Evolutionary conservation across 371 early-diverging fungal genomes (phyloP).

Genomic region (Rhizopus microsporus): DNA sequence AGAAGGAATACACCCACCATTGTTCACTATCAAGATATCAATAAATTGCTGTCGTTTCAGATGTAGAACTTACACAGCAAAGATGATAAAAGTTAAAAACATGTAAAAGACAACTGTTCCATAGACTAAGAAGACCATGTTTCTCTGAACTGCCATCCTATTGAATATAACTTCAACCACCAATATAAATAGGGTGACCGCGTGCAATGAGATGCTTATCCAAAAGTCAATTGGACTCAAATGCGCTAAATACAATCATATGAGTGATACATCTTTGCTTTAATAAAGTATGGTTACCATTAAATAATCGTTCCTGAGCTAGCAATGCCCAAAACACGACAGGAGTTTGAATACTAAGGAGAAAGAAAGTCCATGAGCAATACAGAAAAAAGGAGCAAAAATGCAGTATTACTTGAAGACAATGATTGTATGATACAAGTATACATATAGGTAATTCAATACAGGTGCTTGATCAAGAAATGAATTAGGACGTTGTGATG

Average conservation of each 20-base stretch:
- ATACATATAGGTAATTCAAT: slow-evolving; percentile 44
- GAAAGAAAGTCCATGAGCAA: neutral
- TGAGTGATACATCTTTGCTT: neutral
- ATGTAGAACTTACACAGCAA: slow-evolving; percentile 33
- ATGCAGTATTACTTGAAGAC: slow-evolving; percentile 42
- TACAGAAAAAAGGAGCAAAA: neutral
- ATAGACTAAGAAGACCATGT: slow-evolving; percentile 41
- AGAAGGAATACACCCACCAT: slow-evolving; percentile 52
- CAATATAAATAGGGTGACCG: slow-evolving; percentile 50
- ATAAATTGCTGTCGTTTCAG: neutral
- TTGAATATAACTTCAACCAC: slow-evolving; percentile 50
- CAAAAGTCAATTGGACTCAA: slow-evolving; percentile 31
- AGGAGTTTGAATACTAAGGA: slow-evolving; percentile 46
- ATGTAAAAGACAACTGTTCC: slow-evolving; percentile 51
- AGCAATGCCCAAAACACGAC: slow-evolving; percentile 57
- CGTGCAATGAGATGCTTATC: slow-evolving; percentile 54
- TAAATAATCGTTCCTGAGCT: slow-evolving; percentile 10
- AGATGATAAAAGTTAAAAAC: slow-evolving; percentile 52
- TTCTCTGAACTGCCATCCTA: slow-evolving; percentile 42
- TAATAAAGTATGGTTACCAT: slow-evolving; percentile 10
- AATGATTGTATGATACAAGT: slow-evolving; percentile 45
- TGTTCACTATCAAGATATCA: slow-evolving; percentile 17
- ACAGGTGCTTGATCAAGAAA: slow-evolving; percentile 37
- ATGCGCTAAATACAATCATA: slow-evolving; percentile 10
- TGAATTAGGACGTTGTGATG: slow-evolving; percentile 26